Conservation (phyloP, 75 land plant genomes). For the Chamaecyparis obtusa region DNA sequence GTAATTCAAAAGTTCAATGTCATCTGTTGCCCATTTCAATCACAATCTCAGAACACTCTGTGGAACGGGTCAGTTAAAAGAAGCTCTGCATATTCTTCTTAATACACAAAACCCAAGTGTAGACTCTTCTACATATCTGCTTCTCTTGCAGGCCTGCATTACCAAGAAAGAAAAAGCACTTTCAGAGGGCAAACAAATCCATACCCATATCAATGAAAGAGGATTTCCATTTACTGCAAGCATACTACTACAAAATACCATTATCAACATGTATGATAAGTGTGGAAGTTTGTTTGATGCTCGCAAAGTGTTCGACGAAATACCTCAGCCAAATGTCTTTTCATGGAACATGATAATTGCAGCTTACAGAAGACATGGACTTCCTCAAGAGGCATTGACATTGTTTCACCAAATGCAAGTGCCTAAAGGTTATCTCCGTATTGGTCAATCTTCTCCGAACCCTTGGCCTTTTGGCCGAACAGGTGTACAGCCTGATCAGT, state of each 20-base stretch:
- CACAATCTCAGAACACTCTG: background rate
- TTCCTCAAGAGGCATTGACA: conserved; percentile 14
- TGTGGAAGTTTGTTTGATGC: conserved; percentile 22
- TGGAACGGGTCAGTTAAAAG: background rate
- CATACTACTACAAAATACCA: conserved; percentile 5
- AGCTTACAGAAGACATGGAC: conserved; percentile 15
- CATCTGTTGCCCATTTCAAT: background rate
- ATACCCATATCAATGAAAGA: conserved; percentile 10
- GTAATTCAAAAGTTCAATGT: background rate
- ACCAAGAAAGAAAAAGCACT: background rate
- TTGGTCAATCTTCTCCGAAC: background rate
- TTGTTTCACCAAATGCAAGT: conserved; percentile 17
- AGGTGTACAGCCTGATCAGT: conserved; percentile 2
- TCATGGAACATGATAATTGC: conserved; percentile 29
- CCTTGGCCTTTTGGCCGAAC: background rate
- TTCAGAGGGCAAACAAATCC: conserved; percentile 20
- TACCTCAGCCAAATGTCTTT: conserved; percentile 16
- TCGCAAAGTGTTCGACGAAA: conserved; percentile 22
- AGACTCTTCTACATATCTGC: background rate
- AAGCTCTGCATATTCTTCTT: background rate
- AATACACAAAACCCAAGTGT: background rate
- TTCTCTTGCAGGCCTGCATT: conserved; percentile 7
- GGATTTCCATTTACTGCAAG: conserved; percentile 7
- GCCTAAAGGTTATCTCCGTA: background rate
- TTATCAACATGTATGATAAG: conserved; percentile 25